phyloP scores from a whole-genome alignment of 2,329 filamentous ascomycete species.

The Drechslerella dactyloides region DNA sequence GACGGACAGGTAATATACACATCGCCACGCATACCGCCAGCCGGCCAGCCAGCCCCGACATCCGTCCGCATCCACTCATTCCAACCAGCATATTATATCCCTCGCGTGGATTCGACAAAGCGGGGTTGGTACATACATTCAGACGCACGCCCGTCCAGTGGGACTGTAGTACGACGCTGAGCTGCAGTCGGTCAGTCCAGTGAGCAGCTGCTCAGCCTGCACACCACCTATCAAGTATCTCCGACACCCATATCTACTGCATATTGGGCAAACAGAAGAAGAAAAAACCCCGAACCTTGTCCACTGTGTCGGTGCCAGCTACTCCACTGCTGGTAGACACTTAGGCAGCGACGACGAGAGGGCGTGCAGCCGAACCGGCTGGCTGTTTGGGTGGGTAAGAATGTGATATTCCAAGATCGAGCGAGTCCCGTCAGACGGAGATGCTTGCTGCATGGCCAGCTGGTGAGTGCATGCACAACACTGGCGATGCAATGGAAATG shows the following conservation, averaged over 20 bases:
- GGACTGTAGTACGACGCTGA: not conserved
- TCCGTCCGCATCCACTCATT: not conserved
- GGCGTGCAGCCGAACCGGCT: not conserved
- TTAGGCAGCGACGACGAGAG: slow-evolving; percentile 1
- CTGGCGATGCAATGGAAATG: too few relatives aligned
- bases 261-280: slow-evolving; percentile 38
- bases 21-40: not conserved
- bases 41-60: not conserved
- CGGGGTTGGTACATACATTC: not conserved
- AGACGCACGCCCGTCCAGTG: not conserved
- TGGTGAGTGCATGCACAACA: not conserved
- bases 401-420: not conserved
- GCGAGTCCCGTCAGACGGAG: too few relatives aligned
- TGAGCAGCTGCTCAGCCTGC: not conserved
- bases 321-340: not conserved
- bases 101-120: slow-evolving; percentile 1
- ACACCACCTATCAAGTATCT: too few relatives aligned
- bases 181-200: not conserved
- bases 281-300: not conserved
- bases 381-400: not conserved
- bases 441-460: not conserved
- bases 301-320: too few relatives aligned
- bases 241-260: slow-evolving; percentile 4
- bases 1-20: not conserved
- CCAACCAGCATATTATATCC: not conserved